Evolutionary conservation across 1,284 basidiomycete species (phyloP).

Genomic region (Mrakiaceae sp.): DNA sequence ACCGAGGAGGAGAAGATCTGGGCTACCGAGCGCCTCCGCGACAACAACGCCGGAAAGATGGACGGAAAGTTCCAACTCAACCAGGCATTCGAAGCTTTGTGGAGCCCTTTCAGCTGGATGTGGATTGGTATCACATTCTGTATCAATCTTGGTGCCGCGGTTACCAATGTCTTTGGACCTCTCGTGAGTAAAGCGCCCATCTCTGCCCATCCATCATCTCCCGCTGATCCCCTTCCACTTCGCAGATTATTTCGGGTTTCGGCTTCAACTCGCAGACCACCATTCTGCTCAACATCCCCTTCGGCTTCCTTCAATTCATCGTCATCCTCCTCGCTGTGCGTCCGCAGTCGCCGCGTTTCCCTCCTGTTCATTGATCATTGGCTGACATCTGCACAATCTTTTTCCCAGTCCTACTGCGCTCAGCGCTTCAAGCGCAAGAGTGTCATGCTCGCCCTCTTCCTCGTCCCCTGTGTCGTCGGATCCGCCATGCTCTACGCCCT

Average conservation of each 20-base stretch:
- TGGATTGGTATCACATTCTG: slow-evolving; percentile 29
- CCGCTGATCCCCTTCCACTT: background rate
- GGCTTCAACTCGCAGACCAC: slow-evolving; percentile 23
- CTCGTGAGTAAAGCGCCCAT: background rate
- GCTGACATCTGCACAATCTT: too few relatives aligned
- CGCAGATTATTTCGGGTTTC: slow-evolving; percentile 24
- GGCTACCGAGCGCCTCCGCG: slow-evolving; percentile 35
- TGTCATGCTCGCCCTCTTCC: slow-evolving; percentile 18
- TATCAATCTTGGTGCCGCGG: slow-evolving; percentile 24
- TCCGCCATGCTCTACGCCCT: slow-evolving; percentile 17
- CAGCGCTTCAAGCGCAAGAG: slow-evolving; percentile 19
- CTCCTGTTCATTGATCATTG: too few relatives aligned
- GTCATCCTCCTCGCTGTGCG: slow-evolving; percentile 3
- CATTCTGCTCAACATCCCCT: slow-evolving; percentile 27
- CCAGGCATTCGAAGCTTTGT: slow-evolving; percentile 32
- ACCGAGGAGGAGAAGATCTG: slow-evolving; percentile 30
- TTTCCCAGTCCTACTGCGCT: background rate
- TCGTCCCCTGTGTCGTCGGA: slow-evolving; percentile 16
- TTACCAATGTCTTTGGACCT: slow-evolving; percentile 25
- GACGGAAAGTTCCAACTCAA: slow-evolving; percentile 30
- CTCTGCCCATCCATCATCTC: background rate
- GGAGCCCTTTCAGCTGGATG: slow-evolving; percentile 32
- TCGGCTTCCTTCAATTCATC: slow-evolving; percentile 17
- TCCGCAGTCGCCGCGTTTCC: too few relatives aligned
- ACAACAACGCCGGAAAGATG: slow-evolving; percentile 35